phyloP scores from a whole-genome alignment of 1,284 basidiomycete species.

The Phlebopus sp. region DNA sequence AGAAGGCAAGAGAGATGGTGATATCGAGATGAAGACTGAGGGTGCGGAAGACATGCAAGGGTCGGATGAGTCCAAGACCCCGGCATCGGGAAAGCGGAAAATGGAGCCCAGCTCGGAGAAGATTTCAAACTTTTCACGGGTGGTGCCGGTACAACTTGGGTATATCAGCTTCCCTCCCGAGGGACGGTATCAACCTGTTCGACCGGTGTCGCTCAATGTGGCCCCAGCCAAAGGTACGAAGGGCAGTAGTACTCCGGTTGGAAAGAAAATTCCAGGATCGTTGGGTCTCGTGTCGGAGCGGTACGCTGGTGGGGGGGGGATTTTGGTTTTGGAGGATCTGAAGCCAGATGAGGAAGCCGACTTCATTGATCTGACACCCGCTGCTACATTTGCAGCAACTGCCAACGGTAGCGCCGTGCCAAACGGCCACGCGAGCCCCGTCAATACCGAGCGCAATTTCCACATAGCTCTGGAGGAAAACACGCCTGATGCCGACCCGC shows the following conservation, averaged over 20 bases:
- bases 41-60: constrained; percentile 52
- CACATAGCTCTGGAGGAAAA: constrained; percentile 69
- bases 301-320: constrained; percentile 78
- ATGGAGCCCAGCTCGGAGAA: constrained; percentile 75
- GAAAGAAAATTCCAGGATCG: constrained; percentile 23
- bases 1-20: constrained; percentile 59
- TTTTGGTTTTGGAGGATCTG: constrained; percentile 74
- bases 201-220: constrained; percentile 64
- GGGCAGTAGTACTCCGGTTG: constrained; percentile 24
- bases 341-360: constrained; percentile 66
- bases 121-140: constrained; percentile 87
- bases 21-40: constrained; percentile 72
- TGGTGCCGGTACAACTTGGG: constrained; percentile 86
- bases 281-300: constrained; percentile 46
- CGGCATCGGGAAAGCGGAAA: constrained; percentile 50
- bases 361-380: constrained; percentile 68
- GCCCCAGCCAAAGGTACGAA: constrained; percentile 39
- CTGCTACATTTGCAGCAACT: constrained; percentile 30
- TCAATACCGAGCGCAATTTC: constrained; percentile 32
- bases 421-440: constrained; percentile 21
- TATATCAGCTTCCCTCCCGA: constrained; percentile 82
- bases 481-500: constrained; percentile 74
- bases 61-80: constrained; percentile 50
- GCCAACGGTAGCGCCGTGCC: constrained; percentile 28
- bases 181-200: constrained; percentile 86